These are phyloP conservation scores for Symbiodinium natans DNA, from an alignment of 73 alveolate genomes.

Conservation along the genomic window DNA sequence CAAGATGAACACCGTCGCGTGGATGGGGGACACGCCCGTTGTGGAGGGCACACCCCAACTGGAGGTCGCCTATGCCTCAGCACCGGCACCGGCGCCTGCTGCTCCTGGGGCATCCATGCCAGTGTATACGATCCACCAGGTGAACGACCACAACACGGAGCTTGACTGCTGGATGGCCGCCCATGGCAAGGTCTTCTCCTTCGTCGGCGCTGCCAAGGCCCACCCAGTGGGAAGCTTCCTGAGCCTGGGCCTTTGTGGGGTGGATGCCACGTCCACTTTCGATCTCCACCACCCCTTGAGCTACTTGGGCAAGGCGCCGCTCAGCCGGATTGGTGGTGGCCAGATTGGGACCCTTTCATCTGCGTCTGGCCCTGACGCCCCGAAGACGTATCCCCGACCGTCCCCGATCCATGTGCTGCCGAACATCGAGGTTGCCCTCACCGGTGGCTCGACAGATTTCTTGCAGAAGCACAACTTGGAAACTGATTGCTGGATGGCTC, in stretches of 20 bases:
- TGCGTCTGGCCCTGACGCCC: not conserved
- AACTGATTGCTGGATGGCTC: constrained; percentile 61
- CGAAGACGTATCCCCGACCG: constrained; percentile 23
- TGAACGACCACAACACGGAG: constrained; percentile 37
- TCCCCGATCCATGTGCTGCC: constrained; percentile 45
- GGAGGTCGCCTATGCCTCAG: not conserved
- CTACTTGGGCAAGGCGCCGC: not conserved
- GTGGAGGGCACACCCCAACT: constrained; percentile 34
- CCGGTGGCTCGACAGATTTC: constrained; percentile 29
- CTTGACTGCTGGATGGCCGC: constrained; percentile 70
- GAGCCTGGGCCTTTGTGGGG: constrained; percentile 41
- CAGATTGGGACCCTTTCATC: constrained; percentile 30
- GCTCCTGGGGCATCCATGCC: not conserved
- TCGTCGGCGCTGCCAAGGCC: constrained; percentile 14
- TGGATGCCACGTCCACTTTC: constrained; percentile 32
- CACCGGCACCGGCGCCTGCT: not conserved
- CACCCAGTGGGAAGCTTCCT: constrained; percentile 56
- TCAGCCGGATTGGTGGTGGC: constrained; percentile 38
- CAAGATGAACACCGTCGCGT: not conserved
- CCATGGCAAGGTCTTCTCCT: constrained; percentile 29
- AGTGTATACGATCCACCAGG: constrained; percentile 66
- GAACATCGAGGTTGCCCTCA: not conserved
- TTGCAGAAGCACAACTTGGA: constrained; percentile 26
- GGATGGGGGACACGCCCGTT: constrained; percentile 31
- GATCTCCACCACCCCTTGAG: constrained; percentile 57